These are phyloP conservation scores for Alternaria brassicae DNA, from an alignment of 2,329 filamentous ascomycete genomes.

Conservation along the genomic window DNA sequence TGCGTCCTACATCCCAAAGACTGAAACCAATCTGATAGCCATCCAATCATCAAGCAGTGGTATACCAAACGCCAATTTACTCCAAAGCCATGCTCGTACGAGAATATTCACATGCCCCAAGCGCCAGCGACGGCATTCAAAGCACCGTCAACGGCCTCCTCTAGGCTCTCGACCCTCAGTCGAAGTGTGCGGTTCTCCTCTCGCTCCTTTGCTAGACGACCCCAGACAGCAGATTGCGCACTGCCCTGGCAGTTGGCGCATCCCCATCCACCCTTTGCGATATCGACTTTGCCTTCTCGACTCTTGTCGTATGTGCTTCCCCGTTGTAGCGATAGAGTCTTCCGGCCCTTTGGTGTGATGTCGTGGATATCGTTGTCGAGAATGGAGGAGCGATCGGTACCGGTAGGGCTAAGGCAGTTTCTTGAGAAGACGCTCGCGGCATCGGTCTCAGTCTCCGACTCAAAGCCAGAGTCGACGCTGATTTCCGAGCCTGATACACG, in stretches of 20 bases:
- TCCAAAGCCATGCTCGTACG: conserved; percentile 8
- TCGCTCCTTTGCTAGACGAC: conserved; percentile 57
- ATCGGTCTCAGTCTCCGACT: conserved; percentile 63
- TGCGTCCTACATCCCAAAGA: neutral
- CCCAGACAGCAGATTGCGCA: conserved; percentile 59
- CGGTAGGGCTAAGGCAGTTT: conserved; percentile 48
- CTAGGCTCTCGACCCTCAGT: conserved; percentile 60
- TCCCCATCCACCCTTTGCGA: conserved; percentile 38
- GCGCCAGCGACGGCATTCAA: conserved; percentile 59
- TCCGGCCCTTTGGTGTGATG: conserved; percentile 39
- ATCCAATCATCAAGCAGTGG: conserved; percentile 4
- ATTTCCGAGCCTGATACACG: conserved; percentile 46
- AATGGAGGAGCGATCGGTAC: conserved; percentile 45
- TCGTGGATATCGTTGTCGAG: conserved; percentile 44
- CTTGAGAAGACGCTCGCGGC: conserved; percentile 52
- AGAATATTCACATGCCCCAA: conserved; percentile 30
- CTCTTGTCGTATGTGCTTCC: conserved; percentile 51
- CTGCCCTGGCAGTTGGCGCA: conserved; percentile 48
- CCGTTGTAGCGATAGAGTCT: conserved; percentile 40
- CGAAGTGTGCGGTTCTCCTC: conserved; percentile 64
- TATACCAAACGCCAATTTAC: conserved; percentile 13
- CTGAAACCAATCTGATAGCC: conserved; percentile 1
- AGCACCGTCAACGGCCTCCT: conserved; percentile 63
- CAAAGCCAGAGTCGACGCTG: conserved; percentile 65
- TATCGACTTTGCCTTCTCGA: conserved; percentile 48